Evolutionary conservation across 257 asterid genomes (phyloP), one percentile per base, ranked within the genome.

Genomic region (Haberlea rhodopensis): DNA sequence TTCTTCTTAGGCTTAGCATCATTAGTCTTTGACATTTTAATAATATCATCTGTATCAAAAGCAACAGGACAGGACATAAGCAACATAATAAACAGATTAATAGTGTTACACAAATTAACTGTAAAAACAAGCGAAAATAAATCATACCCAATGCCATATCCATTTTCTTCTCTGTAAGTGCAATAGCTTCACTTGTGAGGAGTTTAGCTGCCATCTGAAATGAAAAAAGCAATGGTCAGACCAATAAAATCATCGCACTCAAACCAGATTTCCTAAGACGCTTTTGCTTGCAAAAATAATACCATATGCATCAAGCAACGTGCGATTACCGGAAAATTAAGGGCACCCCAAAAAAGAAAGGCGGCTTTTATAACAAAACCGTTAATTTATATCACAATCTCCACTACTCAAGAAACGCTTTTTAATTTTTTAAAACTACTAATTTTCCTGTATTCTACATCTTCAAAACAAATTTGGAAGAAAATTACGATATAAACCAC

Each of bases 141-240:
- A 5, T n/a, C 82, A 19, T 51, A 91, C 98, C 98, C 78, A 91
- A 76, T 29, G 89, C 69, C 98, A 91, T 89, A 60, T 82, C 89
- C 91, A 89, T 91, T 84, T 91, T 91, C 85, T 91, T 91, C 90
- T 91, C 98, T 8, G 98, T 85, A 61, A 85, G 84, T 43, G 96
- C 96, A 80, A 91, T 79, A 34, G 90, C 83, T 81, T 89, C 95
- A 31, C 20, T 75, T 2, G 88, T 84, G 57, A 86, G 63, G 45
- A 85, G 80, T 73, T 83, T 82, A 63, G 86, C 60, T 45, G 85
- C 95, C 96, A 91, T 91, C 95, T 89, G 87, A 54, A 66, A 69
- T 51, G 71, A 21, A 72, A 60, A 22, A 27, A 23, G 61, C 25
- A 15, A n/a, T 1, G 29, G 24, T 34, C 70, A 46, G 56, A 37